Evolutionary conservation across 805 yeast genomes (phyloP), one percentile per base, ranked within the genome.

Genomic region (Candida yuanshanica): DNA sequence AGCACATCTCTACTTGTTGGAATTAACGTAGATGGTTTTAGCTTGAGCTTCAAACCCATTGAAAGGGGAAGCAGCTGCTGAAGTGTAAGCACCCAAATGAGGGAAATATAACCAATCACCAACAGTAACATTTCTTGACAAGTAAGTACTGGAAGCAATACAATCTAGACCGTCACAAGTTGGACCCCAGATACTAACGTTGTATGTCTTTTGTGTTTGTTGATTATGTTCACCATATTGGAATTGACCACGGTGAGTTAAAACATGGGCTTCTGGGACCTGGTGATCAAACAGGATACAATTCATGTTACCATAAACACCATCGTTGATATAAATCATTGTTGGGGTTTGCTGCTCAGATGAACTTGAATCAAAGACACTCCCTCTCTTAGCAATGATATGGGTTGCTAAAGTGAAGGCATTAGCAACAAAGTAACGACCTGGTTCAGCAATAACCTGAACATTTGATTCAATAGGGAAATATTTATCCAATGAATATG

Each of bases 111-210:
- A 59, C 98, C 98, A 91, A 61, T 91, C 98, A 8, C 97, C 98
- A 33, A 84, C 82, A 17, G 70, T 68, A 34, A 88, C 79, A 31
- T 79, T 77, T 41, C 74, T 69, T 16, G 80, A 69, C 54, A 91
- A 68, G 26, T 51, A 52, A 45, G 77, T 67, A 27, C 66, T 69
- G 36, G 68, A 60, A 16, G 83, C 61, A 43, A 91, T 77, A 61
- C 95, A 83, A 62, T 91, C 99, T 48, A 91, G 70, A 4, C 97
- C 97, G 64, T 91, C 99, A 66, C 99, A 91, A 16, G 98, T 91
- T 35, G 98, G 99, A 6, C 99, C 99, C 99, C 99, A 91, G 45
- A 93, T 73, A 4, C 95, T 85, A 39, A 75, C 82, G 34, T 60
- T 61, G 48, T 61, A 54, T 33, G 61, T 58, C 31, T 43, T 7